Evolutionary conservation across 495 filamentous ascomycete genomes (phyloP).

Genomic region (Penicillium pancosmium): DNA sequence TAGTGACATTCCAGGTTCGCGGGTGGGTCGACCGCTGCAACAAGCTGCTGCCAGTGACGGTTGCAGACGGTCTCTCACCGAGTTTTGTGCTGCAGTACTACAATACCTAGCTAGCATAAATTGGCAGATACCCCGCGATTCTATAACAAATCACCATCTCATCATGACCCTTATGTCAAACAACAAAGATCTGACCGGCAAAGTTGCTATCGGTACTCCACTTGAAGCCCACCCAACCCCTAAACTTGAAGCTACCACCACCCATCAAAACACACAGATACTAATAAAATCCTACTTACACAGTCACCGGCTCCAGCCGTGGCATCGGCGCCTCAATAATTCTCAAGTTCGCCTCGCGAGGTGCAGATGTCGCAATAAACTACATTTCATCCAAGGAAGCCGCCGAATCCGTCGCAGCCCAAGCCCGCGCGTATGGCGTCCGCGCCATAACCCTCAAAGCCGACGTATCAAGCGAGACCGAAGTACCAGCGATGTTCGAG

Average conservation of each 20-base stretch:
- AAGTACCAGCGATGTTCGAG: slow-evolving; percentile 50
- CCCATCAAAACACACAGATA: not conserved
- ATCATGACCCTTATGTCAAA: slow-evolving; percentile 8
- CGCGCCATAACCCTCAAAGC: slow-evolving; percentile 54
- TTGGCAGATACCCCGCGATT: not conserved
- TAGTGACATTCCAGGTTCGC: not conserved
- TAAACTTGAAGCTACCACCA: not conserved
- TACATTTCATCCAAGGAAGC: slow-evolving; percentile 34
- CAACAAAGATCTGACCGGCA: slow-evolving; percentile 28
- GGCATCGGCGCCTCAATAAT: slow-evolving; percentile 46
- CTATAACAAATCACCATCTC: not conserved
- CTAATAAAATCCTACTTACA: not conserved
- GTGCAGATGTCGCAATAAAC: slow-evolving; percentile 45
- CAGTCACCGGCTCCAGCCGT: slow-evolving; percentile 40
- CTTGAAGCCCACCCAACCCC: not conserved
- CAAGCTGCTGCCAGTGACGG: not conserved
- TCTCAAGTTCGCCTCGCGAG: slow-evolving; percentile 42
- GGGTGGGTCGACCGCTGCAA: not conserved
- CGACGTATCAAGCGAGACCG: slow-evolving; percentile 49
- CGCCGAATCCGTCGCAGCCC: slow-evolving; percentile 48
- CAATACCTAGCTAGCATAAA: not conserved
- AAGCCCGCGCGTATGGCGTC: slow-evolving; percentile 46
- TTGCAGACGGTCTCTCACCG: slow-evolving; percentile 5
- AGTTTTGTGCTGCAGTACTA: slow-evolving; percentile 2
- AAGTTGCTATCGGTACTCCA: slow-evolving; percentile 28